Base-by-base conservation (phyloP, 768 basidiomycete species). In the Trametes coccinea region DNA sequence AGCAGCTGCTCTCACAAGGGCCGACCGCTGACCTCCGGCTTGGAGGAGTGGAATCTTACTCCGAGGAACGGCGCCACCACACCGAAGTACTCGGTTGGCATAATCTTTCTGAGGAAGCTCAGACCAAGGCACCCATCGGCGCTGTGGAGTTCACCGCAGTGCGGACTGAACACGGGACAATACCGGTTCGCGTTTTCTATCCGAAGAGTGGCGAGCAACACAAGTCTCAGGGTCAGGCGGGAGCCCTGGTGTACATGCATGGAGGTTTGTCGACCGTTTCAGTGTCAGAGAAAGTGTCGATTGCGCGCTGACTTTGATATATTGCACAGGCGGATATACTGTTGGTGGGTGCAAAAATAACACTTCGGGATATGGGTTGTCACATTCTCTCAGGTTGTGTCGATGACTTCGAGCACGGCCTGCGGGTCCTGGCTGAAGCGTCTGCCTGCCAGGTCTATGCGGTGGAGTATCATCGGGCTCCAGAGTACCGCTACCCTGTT, bases 401-500 rank as follows among this genome's bases (percentile, higher is more conserved):
- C 14, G 53, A 54, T 33, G 63, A 64, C 43, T 64, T 64, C 55
- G 63, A 64, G 37, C 53, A 54, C n/a, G 53, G 53, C 13, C 53
- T 60, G 46, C 53, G 63, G 11, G 47, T 64, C n/a, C 47, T 64
- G 22, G 63, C 63, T 5, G 63, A 64, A 34, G 49, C 48, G 17
- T 53, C 53, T 3, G 59, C 48, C 9, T 53, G 45, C n/a, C 63
- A 64, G 47, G 63, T 64, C n/a, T 64, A 64, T 30, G 63, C 63
- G 3, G 49, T 64, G 11, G 59, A 56, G 14, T 64, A 64, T 37
- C 63, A 52, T 27, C 51, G 51, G 9, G 63, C 63, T 6, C 60
- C 64, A 7, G 60, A 61, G 34, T 48, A 57, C 48, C 34, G 47
- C 45, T 66, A 56, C 30, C 65, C 61, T 3, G 57, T 54, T 31